phyloP scores from a whole-genome alignment of 2,329 filamentous ascomycete genomes.

The Metarhizium robertsii region DNA sequence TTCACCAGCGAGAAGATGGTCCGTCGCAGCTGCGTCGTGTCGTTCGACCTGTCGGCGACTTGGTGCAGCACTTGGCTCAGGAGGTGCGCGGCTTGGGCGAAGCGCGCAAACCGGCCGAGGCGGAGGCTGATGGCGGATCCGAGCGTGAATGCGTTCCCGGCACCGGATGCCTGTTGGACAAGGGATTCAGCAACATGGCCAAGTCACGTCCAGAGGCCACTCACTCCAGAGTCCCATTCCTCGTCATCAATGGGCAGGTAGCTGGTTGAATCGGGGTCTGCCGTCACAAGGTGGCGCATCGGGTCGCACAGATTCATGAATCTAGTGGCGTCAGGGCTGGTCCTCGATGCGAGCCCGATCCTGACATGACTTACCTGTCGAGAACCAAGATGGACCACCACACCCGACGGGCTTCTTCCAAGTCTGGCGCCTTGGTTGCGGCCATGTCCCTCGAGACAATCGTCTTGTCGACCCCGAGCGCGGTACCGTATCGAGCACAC shows the following conservation, averaged over 20 bases:
- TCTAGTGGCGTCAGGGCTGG: background rate
- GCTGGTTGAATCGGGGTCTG: slow-evolving; percentile 5
- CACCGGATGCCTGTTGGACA: no score
- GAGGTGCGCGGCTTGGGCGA: slow-evolving; percentile 11
- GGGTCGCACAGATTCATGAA: slow-evolving; percentile 7
- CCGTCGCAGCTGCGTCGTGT: slow-evolving; percentile 7
- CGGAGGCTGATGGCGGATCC: no score
- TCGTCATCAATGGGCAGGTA: slow-evolving; percentile 7
- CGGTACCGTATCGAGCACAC: no score
- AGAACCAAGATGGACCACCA: background rate
- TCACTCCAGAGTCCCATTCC: slow-evolving; percentile 4
- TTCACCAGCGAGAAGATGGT: slow-evolving; percentile 8
- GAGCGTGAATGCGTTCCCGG: no score
- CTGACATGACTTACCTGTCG: background rate
- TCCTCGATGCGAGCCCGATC: no score
- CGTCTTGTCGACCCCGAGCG: no score
- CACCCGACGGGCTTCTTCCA: background rate
- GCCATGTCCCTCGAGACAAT: background rate
- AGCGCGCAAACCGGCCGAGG: slow-evolving; percentile 2
- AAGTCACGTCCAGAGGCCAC: slow-evolving; percentile 1
- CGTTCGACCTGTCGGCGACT: slow-evolving; percentile 1
- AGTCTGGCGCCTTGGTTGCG: no score
- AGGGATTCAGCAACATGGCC: no score
- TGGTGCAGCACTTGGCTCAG: slow-evolving; percentile 8
- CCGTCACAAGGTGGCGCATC: slow-evolving; percentile 6